Percentiles rank a stretch among this genome's conserved stretches.
Evolutionary conservation across 306 rosid genomes (phyloP).

Genomic region (Rosa lucieae): DNA sequence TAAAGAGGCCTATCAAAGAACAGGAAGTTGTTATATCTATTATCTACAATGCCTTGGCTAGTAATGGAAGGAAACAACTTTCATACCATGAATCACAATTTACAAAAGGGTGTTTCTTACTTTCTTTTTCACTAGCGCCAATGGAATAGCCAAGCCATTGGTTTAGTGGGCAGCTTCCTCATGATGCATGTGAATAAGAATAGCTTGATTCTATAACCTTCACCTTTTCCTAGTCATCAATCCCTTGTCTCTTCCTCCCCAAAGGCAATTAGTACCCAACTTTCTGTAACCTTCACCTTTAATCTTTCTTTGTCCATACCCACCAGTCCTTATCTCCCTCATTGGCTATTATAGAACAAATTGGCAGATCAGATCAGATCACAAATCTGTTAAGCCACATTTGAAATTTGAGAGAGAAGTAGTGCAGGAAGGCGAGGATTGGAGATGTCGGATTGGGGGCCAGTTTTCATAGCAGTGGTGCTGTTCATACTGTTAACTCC

Average conservation of each 20-base stretch:
- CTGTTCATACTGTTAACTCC: constrained; percentile 84
- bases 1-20: neutral
- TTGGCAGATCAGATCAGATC: neutral
- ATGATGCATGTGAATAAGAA: constrained; percentile 31
- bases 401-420: neutral
- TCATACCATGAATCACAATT: neutral
- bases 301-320: constrained; percentile 20
- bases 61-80: neutral
- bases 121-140: neutral
- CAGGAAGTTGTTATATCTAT: neutral
- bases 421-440: neutral
- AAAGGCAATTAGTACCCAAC: constrained; percentile 20
- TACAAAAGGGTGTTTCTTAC: neutral
- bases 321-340: constrained; percentile 9
- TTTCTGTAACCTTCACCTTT: constrained; percentile 14
- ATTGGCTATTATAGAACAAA: neutral
- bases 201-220: constrained; percentile 46
- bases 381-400: neutral
- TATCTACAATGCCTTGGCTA: neutral
- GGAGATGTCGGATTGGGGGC: constrained; percentile 95
- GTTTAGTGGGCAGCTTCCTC: constrained; percentile 22
- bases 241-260: constrained; percentile 49
- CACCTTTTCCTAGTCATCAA: constrained; percentile 46
- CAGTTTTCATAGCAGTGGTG: constrained; percentile 82
- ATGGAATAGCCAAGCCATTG: neutral